phyloP scores from a whole-genome alignment of 2,329 filamentous ascomycete genomes.

The Apiospora koreana region DNA sequence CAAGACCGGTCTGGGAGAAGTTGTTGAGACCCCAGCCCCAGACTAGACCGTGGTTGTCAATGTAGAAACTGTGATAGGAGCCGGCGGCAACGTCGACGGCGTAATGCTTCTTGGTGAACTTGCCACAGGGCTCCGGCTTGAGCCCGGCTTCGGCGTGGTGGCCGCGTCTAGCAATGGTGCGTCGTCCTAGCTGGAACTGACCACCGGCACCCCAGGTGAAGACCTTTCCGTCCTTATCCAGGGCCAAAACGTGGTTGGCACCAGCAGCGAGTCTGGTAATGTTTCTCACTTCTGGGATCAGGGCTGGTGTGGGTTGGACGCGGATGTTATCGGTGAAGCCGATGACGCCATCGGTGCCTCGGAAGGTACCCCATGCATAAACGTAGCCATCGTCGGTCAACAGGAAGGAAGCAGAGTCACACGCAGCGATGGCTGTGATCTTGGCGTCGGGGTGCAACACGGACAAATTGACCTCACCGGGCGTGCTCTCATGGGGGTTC shows the following conservation, averaged over 20 bases:
- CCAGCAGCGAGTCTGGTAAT: conserved; percentile 64
- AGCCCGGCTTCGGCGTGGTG: conserved; percentile 26
- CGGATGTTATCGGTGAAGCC: conserved; percentile 59
- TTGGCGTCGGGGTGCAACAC: conserved; percentile 55
- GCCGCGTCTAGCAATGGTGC: conserved; percentile 44
- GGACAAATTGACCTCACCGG: conserved; percentile 59
- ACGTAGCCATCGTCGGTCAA: conserved; percentile 65
- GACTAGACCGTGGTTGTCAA: conserved; percentile 65
- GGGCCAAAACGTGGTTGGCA: conserved; percentile 68
- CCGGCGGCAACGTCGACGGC: conserved; percentile 58
- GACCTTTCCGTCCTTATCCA: conserved; percentile 69
- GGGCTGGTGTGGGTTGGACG: conserved; percentile 45
- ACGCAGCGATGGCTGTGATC: conserved; percentile 62
- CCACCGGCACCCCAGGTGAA: conserved; percentile 82
- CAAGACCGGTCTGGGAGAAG: conserved; percentile 68
- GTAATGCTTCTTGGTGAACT: conserved; percentile 53
- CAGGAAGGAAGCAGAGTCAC: conserved; percentile 64
- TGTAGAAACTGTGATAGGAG: conserved; percentile 71
- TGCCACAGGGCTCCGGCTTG: conserved; percentile 42
- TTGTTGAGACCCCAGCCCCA: conserved; percentile 75
- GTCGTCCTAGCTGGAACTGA: conserved; percentile 69
- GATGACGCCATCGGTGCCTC: conserved; percentile 59
- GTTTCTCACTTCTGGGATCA: conserved; percentile 60
- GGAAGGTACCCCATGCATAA: conserved; percentile 71
- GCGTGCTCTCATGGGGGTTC: conserved; percentile 73